Percentiles rank a stretch among this genome's conserved stretches.
Conservation (phyloP, 2,329 filamentous ascomycete genomes). For the Taxawa tesnikishii region DNA sequence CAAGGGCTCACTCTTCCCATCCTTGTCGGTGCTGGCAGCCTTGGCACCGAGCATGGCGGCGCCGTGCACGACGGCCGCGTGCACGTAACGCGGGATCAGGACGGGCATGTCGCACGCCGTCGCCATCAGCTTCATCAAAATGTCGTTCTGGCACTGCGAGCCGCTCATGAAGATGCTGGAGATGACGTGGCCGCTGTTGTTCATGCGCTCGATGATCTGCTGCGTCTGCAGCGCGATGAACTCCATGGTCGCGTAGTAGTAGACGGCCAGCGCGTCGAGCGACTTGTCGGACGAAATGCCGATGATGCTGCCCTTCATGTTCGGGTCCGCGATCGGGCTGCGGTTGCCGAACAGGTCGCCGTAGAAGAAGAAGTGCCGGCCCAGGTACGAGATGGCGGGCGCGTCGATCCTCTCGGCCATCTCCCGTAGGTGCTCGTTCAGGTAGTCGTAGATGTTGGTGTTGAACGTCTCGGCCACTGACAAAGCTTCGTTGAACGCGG, state of each 20-base stretch:
- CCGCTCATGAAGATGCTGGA: slow-evolving; percentile 97
- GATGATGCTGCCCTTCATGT: slow-evolving; percentile 83
- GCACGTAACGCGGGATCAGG: slow-evolving; percentile 82
- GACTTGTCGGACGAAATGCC: slow-evolving; percentile 80
- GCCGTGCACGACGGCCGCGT: slow-evolving; percentile 93
- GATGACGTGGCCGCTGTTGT: slow-evolving; percentile 74
- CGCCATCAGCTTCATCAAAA: slow-evolving; percentile 84
- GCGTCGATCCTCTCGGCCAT: slow-evolving; percentile 57
- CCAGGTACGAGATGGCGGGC: slow-evolving; percentile 72
- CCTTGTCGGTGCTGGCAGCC: slow-evolving; percentile 70
- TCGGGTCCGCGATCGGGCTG: slow-evolving; percentile 81
- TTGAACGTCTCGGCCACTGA: slow-evolving; percentile 71
- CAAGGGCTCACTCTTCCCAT: slow-evolving; percentile 71
- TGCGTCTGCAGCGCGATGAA: slow-evolving; percentile 95
- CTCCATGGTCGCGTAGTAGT: slow-evolving; percentile 95
- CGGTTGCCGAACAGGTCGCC: slow-evolving; percentile 96
- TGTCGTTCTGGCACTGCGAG: slow-evolving; percentile 89
- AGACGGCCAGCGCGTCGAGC: slow-evolving; percentile 73
- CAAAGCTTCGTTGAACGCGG: slow-evolving; percentile 69
- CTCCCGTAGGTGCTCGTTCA: slow-evolving; percentile 75
- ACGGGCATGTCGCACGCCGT: slow-evolving; percentile 88
- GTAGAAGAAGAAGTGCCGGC: slow-evolving; percentile 95
- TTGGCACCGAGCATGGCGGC: slow-evolving; percentile 97
- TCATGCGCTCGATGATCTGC: slow-evolving; percentile 93
- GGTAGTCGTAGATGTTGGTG: slow-evolving; percentile 86